Base-by-base conservation (phyloP, 352 stramenopile species). In the Phytophthora pluvialis region DNA sequence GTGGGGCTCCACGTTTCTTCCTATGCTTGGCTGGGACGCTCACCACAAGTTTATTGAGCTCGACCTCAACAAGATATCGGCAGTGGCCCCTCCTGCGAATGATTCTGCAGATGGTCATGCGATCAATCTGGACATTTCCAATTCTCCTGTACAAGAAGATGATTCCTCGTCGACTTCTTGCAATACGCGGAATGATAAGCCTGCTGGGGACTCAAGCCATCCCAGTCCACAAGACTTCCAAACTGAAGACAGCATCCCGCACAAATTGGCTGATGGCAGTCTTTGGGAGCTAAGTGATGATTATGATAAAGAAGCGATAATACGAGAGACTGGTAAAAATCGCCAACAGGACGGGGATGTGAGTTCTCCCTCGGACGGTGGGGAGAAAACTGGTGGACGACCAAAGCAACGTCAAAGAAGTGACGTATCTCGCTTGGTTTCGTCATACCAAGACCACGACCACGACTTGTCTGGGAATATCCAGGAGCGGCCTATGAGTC, bases 51-150 rank as follows among this genome's bases (percentile, higher is more conserved):
- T 66, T 18, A 61, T 84, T 25, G 64, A 71, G n/a, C 42, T 89
- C 6, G 78, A 88, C 48, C 77, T 88, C 29, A 48, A 67, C 31
- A 74, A 80, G 29, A 75, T 88, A 40, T 89, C 80, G 3, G 15
- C 40, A 0, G 65, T 75, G 1, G 31, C 71, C 2, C 43, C 67
- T 16, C 56, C 57, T 9, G 57, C 59, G 10, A 67, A 72, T 28
- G 15, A 55, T 9, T 38, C 18, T 18, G n/a, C 25, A 7, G 18
- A 56, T 40, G 47, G 12, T 9, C 7, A 39, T 26, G 31, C 32
- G 31, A 53, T 53, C 18, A 31, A 54, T 15, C 35, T 56, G 9
- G 15, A 65, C 9, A 35, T 48, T 5, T 16, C 25, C 15, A 58
- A 42, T 5, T 56, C 51, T 10, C 18, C 31, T 33, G 9, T 33